phyloP scores from a whole-genome alignment of 768 basidiomycete species.

The Boletales sp. region DNA sequence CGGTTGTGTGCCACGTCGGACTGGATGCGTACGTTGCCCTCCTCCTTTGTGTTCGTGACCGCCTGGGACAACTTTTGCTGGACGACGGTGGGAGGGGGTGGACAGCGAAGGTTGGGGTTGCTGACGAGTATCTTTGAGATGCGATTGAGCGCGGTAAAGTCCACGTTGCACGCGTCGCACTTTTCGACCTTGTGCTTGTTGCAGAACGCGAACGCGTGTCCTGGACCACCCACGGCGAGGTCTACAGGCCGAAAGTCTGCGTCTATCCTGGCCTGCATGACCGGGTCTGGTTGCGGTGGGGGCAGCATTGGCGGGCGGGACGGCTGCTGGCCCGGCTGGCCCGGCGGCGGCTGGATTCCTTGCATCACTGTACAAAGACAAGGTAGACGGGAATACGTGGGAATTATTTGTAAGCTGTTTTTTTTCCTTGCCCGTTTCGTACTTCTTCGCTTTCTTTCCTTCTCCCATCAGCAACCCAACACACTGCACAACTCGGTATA shows the following conservation, averaged over 20 bases:
- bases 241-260: slow-evolving; percentile 60
- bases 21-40: slow-evolving; percentile 76
- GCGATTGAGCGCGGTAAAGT: slow-evolving; percentile 75
- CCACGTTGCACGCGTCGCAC: slow-evolving; percentile 68
- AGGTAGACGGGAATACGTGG: slow-evolving; percentile 1
- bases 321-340: slow-evolving; percentile 28
- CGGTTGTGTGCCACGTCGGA: neutral
- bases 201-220: slow-evolving; percentile 59
- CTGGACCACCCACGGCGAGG: slow-evolving; percentile 50
- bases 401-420: slow-evolving; percentile 24
- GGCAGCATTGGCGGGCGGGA: slow-evolving; percentile 41
- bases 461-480: slow-evolving; percentile 24
- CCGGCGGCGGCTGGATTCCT: slow-evolving; percentile 44
- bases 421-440: slow-evolving; percentile 22
- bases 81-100: slow-evolving; percentile 74
- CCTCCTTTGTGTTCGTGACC: slow-evolving; percentile 81
- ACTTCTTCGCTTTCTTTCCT: slow-evolving; percentile 19
- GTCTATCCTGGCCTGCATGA: slow-evolving; percentile 74
- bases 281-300: slow-evolving; percentile 58
- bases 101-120: slow-evolving; percentile 72
- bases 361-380: too few relatives aligned
- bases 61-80: slow-evolving; percentile 72
- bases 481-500: slow-evolving; percentile 20
- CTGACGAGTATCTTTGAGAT: slow-evolving; percentile 65
- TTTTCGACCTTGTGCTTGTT: slow-evolving; percentile 64